Evolutionary conservation across 2,329 filamentous ascomycete genomes (phyloP), one percentile per base, ranked within the genome.

Genomic region (Neocucurbitaria cava): DNA sequence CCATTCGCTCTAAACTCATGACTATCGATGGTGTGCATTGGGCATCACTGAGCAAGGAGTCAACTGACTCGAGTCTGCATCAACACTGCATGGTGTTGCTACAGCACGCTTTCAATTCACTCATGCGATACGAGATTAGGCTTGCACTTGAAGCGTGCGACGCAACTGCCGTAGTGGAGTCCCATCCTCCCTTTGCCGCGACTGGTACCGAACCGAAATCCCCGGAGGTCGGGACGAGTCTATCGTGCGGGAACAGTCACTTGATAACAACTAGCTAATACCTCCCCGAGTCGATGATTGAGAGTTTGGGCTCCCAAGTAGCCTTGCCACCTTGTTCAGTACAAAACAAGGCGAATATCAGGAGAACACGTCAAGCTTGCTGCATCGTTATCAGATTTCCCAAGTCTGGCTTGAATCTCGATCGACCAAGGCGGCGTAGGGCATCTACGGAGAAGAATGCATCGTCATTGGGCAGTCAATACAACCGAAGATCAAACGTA

Each of bases 401-500:
- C 13, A 20, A n/a, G 9, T 24, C 24, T 26, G 11, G 7, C 20
- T 40, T 7, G 9, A 26, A 10, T 2, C 21, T 15, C 21, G 21
- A 11, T 11, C 18, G 36, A 39, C 4, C 20, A 3, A 40, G 24
- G n/a, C 21, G 38, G 24, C 23, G 38, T 15, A 40, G n/a, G 31
- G 17, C 13, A 3, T 31, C 13, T 4, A 11, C 9, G 10, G 30
- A 11, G 4, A 10, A 31, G 30, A 31, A 3, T 10, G 31, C 31
- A 23, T 23, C 31, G n/a, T 23, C 11, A 40, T 23, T 18, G 15
- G 38, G 10, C 3, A 18, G 17, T 3, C 4, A 18, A n/a, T 18
- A 13, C 18, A n/a, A 11, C 21, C 23, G 15, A 11, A 28, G 59
- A 61, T 66, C 49, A 49, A 51, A 30, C 44, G 7, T 5, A 35